Evolutionary conservation across 805 yeast species (phyloP), one percentile per base, ranked within the genome.

Genomic region (Novakomyces olei): DNA sequence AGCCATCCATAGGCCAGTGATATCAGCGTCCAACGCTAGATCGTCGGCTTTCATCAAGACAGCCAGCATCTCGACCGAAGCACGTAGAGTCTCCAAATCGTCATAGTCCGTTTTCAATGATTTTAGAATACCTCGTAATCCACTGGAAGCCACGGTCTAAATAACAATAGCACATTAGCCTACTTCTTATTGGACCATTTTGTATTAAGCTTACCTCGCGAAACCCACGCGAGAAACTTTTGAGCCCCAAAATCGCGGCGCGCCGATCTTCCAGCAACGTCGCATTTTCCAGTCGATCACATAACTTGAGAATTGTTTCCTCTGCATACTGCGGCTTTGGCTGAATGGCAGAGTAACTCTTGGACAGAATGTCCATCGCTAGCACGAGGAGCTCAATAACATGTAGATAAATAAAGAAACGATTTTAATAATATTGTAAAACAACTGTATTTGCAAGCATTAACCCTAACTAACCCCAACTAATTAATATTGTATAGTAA

Each of bases 1-100:
- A 0, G 96, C 80, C 20, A 88, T 77, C 92, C 95, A 83, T 35
- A 83, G 54, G 1, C 94, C 77, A 41, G 88, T 77, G 45, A 80
- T 92, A 48, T 83, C 96, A 8, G 69, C 66, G 3, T 55, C 41
- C 15, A 49, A 46, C 4, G 58, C 50, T 65, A 32, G 35, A 15
- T 27, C 29, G 29, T 74, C 75, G 40, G 83, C 64, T 30, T 79
- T 71, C 44, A 85, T 78, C 33, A 88, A 56, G 25, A 85, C 72
- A 29, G 88, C 50, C 12, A 88, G 57, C 1, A 96, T 80, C 50
- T 88, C 98, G 32, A 88, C 54, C 8, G 80, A 63, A 0, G 92
- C 83, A 41, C 73, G 73, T 17, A 75, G 69, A 7, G 76, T 67
- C 26, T 69, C 78, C 4, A 65, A 58, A 46, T 80, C 92, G n/a